Conservation (phyloP, 1,284 basidiomycete species). For the Tetrapyrgos nigripes region DNA sequence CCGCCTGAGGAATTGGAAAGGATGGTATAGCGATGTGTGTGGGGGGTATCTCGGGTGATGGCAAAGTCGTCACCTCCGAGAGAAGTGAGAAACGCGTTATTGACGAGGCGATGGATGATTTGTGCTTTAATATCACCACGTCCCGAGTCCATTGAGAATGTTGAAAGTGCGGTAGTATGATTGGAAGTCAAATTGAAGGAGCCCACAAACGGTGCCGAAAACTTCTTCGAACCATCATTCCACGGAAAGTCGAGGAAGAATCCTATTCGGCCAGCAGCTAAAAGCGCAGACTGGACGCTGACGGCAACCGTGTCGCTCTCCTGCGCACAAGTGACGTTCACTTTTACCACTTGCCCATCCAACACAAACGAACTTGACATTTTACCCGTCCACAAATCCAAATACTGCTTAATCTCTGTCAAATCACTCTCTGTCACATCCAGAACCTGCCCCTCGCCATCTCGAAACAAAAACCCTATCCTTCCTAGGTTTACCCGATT, state of each 20-base stretch:
- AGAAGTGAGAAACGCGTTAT: slow-evolving; percentile 51
- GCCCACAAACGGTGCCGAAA: slow-evolving; percentile 65
- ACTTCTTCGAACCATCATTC: slow-evolving; percentile 62
- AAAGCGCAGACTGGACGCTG: slow-evolving; percentile 45
- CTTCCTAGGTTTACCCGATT: slow-evolving; percentile 63
- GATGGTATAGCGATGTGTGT: slow-evolving; percentile 53
- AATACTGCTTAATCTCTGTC: slow-evolving; percentile 41
- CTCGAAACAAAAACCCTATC: slow-evolving; percentile 52
- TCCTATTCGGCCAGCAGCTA: slow-evolving; percentile 47
- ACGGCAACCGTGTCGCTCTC: slow-evolving; percentile 48
- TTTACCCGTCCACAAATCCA: slow-evolving; percentile 63
- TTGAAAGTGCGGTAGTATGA: slow-evolving; percentile 51
- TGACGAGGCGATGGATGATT: slow-evolving; percentile 50
- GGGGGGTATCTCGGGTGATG: slow-evolving; percentile 49
- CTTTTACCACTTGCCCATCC: slow-evolving; percentile 39
- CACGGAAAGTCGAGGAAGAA: slow-evolving; percentile 69
- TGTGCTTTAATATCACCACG: slow-evolving; percentile 34
- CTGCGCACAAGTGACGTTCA: slow-evolving; percentile 50
- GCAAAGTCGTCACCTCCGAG: slow-evolving; percentile 46
- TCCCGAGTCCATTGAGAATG: slow-evolving; percentile 5
- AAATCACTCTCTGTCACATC: slow-evolving; percentile 50
- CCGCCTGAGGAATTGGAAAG: slow-evolving; percentile 26
- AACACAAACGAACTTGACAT: slow-evolving; percentile 53
- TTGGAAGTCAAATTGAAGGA: slow-evolving; percentile 44
- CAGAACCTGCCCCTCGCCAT: slow-evolving; percentile 29